Evolutionary conservation across 306 rosid genomes (phyloP).

Genomic region (Potentilla sterilis): DNA sequence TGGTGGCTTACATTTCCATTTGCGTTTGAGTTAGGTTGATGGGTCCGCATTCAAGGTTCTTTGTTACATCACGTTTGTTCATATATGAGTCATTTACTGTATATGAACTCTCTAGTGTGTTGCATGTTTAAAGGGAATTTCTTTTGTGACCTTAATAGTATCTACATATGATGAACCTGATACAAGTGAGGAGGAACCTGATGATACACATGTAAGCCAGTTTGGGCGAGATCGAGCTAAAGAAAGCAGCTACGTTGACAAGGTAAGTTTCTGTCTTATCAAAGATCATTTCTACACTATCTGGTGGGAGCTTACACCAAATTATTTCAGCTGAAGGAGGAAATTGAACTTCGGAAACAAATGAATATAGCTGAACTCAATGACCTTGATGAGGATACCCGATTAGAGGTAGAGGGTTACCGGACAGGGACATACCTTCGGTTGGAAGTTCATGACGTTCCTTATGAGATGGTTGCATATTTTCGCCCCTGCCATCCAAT

Average conservation of each 20-base stretch:
- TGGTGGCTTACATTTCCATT: not conserved
- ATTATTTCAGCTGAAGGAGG: slow-evolving; percentile 75
- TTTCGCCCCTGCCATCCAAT: slow-evolving; percentile 87
- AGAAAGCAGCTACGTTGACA: slow-evolving; percentile 70
- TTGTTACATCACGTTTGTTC: not conserved
- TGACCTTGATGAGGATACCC: slow-evolving; percentile 78
- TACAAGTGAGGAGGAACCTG: slow-evolving; percentile 57
- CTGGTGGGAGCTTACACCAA: slow-evolving; percentile 20
- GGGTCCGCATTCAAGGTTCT: not conserved
- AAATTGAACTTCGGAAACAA: slow-evolving; percentile 72
- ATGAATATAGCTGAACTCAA: slow-evolving; percentile 80
- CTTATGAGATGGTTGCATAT: slow-evolving; percentile 81
- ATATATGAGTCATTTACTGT: not conserved
- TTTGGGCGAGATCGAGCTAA: slow-evolving; percentile 39
- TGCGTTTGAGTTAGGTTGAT: not conserved
- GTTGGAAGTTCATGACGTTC: slow-evolving; percentile 83
- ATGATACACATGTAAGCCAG: slow-evolving; percentile 38
- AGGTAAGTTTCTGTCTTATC: slow-evolving; percentile 47
- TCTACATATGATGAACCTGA: slow-evolving; percentile 54
- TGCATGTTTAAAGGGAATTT: slow-evolving; percentile 10
- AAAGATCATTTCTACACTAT: slow-evolving; percentile 10
- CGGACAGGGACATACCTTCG: slow-evolving; percentile 81
- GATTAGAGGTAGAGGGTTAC: slow-evolving; percentile 80
- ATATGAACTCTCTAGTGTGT: not conserved
- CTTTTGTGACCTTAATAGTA: slow-evolving; percentile 60